Evolutionary conservation across 192 early-diverging fungal genomes (phyloP).

Genomic region (Podila epigama): DNA sequence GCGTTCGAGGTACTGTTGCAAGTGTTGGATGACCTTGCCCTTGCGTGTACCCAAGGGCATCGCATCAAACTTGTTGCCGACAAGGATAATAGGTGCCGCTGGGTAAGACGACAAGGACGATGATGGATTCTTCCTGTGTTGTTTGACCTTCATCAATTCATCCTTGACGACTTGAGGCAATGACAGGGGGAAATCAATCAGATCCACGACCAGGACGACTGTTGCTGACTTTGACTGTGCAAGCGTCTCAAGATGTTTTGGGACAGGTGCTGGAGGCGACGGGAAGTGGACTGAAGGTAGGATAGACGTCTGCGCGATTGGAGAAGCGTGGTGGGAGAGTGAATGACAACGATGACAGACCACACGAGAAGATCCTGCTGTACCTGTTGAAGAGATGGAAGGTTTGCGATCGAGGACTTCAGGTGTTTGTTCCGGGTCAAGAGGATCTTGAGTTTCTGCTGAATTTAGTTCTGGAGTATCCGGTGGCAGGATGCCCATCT

Average conservation of each 20-base stretch:
- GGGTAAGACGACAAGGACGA: too few species aligned
- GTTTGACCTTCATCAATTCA: slow-evolving; percentile 19
- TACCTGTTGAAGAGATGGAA: background rate
- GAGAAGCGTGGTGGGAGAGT: slow-evolving; percentile 31
- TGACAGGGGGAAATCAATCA: slow-evolving; percentile 39
- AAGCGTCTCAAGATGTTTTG: slow-evolving; percentile 33
- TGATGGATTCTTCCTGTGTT: background rate
- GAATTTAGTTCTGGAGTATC: background rate
- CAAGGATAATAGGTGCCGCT: slow-evolving; percentile 23
- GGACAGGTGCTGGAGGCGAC: slow-evolving; percentile 24
- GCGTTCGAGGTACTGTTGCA: slow-evolving; percentile 13
- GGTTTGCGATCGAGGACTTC: too few species aligned
- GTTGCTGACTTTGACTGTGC: slow-evolving; percentile 30
- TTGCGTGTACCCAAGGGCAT: slow-evolving; percentile 30
- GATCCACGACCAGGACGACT: slow-evolving; percentile 38
- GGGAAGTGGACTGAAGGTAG: slow-evolving; percentile 24
- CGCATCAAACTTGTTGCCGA: slow-evolving; percentile 48
- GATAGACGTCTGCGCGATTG: slow-evolving; percentile 3
- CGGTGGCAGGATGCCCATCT: slow-evolving; percentile 14
- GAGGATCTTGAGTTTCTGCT: background rate
- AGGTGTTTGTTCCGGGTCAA: background rate
- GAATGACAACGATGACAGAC: slow-evolving; percentile 44
- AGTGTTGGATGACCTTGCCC: slow-evolving; percentile 7
- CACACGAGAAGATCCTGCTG: background rate
- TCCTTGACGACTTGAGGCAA: slow-evolving; percentile 25